A percentile compares a stretch with the other conserved stretches of the same genome.
Conservation (phyloP, 176 grass and related monocot genomes). For the Pontederia paniculata region DNA sequence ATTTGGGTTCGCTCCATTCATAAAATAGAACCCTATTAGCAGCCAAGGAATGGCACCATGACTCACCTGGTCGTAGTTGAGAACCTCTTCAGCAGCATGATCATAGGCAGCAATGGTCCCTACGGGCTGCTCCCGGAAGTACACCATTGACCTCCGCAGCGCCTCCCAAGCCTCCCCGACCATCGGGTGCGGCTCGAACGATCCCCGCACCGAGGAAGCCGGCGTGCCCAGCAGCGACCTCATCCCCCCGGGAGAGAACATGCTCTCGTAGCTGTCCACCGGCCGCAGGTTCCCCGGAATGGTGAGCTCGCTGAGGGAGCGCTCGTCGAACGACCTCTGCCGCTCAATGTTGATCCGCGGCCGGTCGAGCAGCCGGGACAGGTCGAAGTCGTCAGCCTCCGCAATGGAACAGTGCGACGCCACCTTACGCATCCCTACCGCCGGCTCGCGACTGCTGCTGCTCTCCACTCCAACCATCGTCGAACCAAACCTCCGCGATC, state of each 20-base stretch:
- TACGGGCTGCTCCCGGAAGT: slow-evolving; percentile 53
- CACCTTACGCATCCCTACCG: slow-evolving; percentile 32
- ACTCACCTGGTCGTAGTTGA: slow-evolving; percentile 63
- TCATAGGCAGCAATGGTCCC: slow-evolving; percentile 57
- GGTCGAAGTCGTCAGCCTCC: slow-evolving; percentile 56
- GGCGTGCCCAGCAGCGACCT: slow-evolving; percentile 35
- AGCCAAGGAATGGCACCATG: background rate
- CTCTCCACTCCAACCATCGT: slow-evolving; percentile 3
- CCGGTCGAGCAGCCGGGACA: slow-evolving; percentile 47
- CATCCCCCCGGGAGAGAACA: slow-evolving; percentile 48
- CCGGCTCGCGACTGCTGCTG: background rate
- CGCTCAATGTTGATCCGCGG: slow-evolving; percentile 58
- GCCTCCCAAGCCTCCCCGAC: slow-evolving; percentile 60
- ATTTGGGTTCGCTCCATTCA: background rate
- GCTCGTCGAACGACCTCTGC: slow-evolving; percentile 65
- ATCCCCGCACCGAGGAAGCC: slow-evolving; percentile 40
- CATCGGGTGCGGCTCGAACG: slow-evolving; percentile 63
- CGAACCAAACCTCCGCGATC: background rate
- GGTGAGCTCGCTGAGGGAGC: slow-evolving; percentile 62
- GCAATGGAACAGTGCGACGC: slow-evolving; percentile 44
- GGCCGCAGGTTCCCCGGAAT: slow-evolving; percentile 31
- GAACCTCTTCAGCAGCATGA: slow-evolving; percentile 57
- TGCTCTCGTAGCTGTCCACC: slow-evolving; percentile 34
- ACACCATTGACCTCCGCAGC: slow-evolving; percentile 54
- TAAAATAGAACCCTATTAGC: background rate